Evolutionary conservation across 129 eudicot species (phyloP).

Genomic region (Flaveria bidentis): DNA sequence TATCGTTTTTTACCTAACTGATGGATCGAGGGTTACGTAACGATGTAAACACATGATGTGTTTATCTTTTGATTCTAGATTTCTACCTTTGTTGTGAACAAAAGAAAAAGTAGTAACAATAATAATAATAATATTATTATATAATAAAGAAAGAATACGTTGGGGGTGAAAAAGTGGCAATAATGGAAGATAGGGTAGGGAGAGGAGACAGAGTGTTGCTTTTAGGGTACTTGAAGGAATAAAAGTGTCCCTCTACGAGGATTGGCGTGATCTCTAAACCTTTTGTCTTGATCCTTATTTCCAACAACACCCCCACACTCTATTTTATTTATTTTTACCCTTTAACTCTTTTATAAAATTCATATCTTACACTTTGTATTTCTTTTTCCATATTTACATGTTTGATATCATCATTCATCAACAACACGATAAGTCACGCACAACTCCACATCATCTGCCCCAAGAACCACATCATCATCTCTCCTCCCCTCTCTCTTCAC

Average conservation of each 20-base stretch:
- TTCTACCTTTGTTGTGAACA: neutral
- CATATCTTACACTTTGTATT: neutral
- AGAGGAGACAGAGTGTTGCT: conserved; percentile 46
- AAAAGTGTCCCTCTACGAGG: conserved; percentile 47
- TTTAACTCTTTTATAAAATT: neutral
- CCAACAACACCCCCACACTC: conserved; percentile 33
- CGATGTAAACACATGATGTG: too few relatives aligned
- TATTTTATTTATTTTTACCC: conserved; percentile 5
- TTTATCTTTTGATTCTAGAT: neutral
- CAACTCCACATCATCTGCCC: too few relatives aligned
- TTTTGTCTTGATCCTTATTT: conserved; percentile 44
- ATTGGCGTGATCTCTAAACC: conserved; percentile 44
- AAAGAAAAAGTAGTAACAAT: neutral
- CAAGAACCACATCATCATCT: too few relatives aligned
- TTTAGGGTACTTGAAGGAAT: conserved; percentile 41
- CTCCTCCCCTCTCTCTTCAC: too few relatives aligned
- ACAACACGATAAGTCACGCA: too few relatives aligned
- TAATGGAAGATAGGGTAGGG: conserved; percentile 37
- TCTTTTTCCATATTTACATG: neutral
- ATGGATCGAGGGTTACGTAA: too few relatives aligned
- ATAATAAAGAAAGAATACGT: too few relatives aligned
- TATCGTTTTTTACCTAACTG: too few relatives aligned
- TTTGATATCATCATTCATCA: too few relatives aligned
- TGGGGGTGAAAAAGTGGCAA: conserved; percentile 36
- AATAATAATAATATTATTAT: too few relatives aligned